A percentile compares a stretch with the other conserved stretches of the same genome.
phyloP scores from a whole-genome alignment of 2,329 filamentous ascomycete genomes.

The Zalaria sp. region DNA sequence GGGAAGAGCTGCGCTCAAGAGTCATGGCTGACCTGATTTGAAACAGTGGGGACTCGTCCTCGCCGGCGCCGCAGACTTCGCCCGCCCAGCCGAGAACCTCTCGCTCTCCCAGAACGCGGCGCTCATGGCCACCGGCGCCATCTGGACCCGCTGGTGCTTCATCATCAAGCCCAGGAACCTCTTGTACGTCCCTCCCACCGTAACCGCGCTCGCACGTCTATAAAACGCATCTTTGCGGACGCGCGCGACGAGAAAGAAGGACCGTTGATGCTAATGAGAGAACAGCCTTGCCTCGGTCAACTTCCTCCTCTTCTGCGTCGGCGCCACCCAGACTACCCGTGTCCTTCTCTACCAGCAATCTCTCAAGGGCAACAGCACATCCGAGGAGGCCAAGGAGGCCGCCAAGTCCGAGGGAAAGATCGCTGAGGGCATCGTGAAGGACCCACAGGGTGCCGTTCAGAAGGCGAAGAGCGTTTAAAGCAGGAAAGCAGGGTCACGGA shows the following conservation, averaged over 20 bases:
- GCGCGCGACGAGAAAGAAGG: no score
- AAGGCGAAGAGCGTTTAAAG: conserved; percentile 19
- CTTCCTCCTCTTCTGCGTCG: conserved; percentile 90
- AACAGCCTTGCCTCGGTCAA: conserved; percentile 79
- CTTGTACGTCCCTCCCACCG: conserved; percentile 44
- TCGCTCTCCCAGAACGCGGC: conserved; percentile 86
- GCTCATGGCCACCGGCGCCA: conserved; percentile 77
- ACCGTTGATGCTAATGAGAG: no score
- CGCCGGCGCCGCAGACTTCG: conserved; percentile 82
- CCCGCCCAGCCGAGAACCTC: conserved; percentile 80
- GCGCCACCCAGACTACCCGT: conserved; percentile 65
- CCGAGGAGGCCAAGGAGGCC: conserved; percentile 28
- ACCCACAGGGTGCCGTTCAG: conserved; percentile 19
- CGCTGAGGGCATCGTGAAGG: conserved; percentile 16
- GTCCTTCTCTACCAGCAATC: conserved; percentile 54
- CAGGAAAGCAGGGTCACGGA: background rate
- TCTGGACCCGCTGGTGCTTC: conserved; percentile 98
- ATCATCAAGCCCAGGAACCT: conserved; percentile 91
- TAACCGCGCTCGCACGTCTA: background rate
- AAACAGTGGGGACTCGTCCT: conserved; percentile 78
- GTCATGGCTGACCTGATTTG: background rate
- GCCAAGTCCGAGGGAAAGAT: conserved; percentile 20
- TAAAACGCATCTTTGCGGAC: no score
- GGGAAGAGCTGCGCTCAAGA: background rate
- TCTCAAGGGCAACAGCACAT: conserved; percentile 35